A percentile compares a stretch with the other conserved stretches of the same genome.
phyloP scores from a whole-genome alignment of 2,329 filamentous ascomycete genomes.

The Fusarium begoniae region DNA sequence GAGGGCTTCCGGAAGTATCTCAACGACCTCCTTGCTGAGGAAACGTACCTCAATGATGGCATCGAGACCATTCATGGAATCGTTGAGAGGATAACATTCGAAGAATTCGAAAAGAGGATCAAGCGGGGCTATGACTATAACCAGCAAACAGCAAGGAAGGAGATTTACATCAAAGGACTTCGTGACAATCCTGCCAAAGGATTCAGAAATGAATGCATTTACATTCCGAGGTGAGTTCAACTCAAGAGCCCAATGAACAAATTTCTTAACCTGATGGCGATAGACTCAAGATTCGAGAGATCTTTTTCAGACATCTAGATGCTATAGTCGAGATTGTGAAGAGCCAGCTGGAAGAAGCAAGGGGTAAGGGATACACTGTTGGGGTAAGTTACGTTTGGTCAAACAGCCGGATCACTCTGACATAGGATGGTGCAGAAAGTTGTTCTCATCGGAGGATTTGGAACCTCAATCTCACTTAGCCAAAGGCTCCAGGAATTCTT shows the following conservation, averaged over 20 bases:
- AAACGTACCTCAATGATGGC: neutral
- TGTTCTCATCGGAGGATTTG: constrained; percentile 8
- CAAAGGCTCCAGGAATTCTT: fast-evolving
- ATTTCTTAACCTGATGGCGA: fast-evolving
- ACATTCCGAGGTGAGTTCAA: neutral
- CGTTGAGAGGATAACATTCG: neutral
- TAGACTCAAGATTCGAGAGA: neutral
- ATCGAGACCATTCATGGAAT: neutral
- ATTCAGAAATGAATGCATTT: neutral
- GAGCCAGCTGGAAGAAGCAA: neutral
- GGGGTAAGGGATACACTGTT: fast-evolving
- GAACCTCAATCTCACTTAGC: neutral
- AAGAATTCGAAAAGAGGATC: neutral
- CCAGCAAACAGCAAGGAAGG: fast-evolving
- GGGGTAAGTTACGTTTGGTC: fast-evolving
- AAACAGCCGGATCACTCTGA: fast-evolving
- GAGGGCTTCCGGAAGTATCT: neutral
- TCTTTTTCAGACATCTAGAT: neutral
- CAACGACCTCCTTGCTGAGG: fast-evolving
- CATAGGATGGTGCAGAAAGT: neutral
- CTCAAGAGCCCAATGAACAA: fast-evolving
- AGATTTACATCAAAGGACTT: fast-evolving
- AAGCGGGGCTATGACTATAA: neutral
- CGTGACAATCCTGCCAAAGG: neutral
- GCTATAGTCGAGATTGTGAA: neutral